Base-by-base conservation (phyloP, 441 rosid species). In the Mallotus repandus region DNA sequence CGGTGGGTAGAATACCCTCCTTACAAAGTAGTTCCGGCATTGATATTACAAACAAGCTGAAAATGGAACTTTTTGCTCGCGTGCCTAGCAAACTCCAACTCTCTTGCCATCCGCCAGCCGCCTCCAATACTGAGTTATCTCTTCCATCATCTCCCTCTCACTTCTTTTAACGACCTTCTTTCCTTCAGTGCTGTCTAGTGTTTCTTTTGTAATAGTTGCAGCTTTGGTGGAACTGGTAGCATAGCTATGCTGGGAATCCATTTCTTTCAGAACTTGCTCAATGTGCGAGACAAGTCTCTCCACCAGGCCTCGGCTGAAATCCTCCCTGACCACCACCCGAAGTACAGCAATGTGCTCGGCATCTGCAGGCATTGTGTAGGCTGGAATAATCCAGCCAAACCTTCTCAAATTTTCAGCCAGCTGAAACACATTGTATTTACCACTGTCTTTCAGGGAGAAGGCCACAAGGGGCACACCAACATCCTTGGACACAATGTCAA, bases 351-450 rank as follows among this genome's bases (percentile, higher is more conserved):
- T 21, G 75, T 88, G 90, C 43, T 89, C 72, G 1, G 91, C 95
- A 53, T 90, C 81, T 1, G 91, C 80, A 2, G 97, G 92, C 96
- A 92, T 90, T 1, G 94, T 89, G 76, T 89, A 89, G 22, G 96
- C 98, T 0, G 95, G 98, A 65, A 91, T 69, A 54, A 89, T 89
- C 97, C 97, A 91, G 5, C 98, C 90, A 54, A 84, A 91, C 76
- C 85, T 82, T 48, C 95, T 81, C 76, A 91, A 62, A 29, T 57
- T 70, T 65, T 91, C 91, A 0, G 97, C 64, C 4, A 93, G 70
- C 71, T 86, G 85, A 45, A 89, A 92, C 69, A 85, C 94, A 0
- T 83, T 90, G 84, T 83, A 83, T 53, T 72, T 78, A 71, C 80
- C 82, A 70, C 84, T 83, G 80, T 88, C 91, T 59, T 87, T 88